phyloP scores from a whole-genome alignment of 495 filamentous ascomycete species.

The Penicillium argentinense region DNA sequence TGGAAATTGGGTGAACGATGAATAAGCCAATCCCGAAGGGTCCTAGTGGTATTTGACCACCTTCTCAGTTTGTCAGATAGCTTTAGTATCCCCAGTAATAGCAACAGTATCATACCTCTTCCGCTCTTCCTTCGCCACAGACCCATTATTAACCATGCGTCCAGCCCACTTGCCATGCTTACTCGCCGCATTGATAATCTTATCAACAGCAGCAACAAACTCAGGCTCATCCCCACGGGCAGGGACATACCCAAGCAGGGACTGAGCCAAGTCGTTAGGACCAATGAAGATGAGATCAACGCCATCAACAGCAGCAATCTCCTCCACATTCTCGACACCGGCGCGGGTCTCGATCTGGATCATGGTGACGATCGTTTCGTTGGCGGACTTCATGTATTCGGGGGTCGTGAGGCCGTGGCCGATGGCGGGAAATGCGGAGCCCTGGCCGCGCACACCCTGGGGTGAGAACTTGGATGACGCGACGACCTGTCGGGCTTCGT shows the following conservation, averaged over 20 bases:
- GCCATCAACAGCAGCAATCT: slow-evolving; percentile 27
- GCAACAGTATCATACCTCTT: slow-evolving; percentile 32
- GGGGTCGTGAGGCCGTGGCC: slow-evolving; percentile 31
- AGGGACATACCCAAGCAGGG: slow-evolving; percentile 28
- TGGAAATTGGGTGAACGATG: no score
- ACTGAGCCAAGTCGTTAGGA: slow-evolving; percentile 34
- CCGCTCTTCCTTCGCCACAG: slow-evolving; percentile 22
- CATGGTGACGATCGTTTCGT: slow-evolving; percentile 34
- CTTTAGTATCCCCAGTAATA: slow-evolving; percentile 34
- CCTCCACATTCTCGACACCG: slow-evolving; percentile 32
- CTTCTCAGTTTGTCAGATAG: no score
- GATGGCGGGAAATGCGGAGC: slow-evolving; percentile 25
- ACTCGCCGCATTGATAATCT: slow-evolving; percentile 29
- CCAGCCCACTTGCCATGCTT: slow-evolving; percentile 35
- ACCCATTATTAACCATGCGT: slow-evolving; percentile 31
- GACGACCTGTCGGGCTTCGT: slow-evolving; percentile 63
- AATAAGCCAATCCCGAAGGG: no score
- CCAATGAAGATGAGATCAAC: slow-evolving; percentile 37
- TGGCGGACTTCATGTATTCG: slow-evolving; percentile 33
- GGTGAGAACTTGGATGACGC: slow-evolving; percentile 66
- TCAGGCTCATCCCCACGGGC: slow-evolving; percentile 34
- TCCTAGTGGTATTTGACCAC: no score
- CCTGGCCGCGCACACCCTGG: slow-evolving; percentile 53
- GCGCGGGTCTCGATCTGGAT: slow-evolving; percentile 33
- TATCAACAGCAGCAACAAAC: slow-evolving; percentile 32